Conservation (phyloP, 176 grass and related monocot genomes). For the Avena insularis region DNA sequence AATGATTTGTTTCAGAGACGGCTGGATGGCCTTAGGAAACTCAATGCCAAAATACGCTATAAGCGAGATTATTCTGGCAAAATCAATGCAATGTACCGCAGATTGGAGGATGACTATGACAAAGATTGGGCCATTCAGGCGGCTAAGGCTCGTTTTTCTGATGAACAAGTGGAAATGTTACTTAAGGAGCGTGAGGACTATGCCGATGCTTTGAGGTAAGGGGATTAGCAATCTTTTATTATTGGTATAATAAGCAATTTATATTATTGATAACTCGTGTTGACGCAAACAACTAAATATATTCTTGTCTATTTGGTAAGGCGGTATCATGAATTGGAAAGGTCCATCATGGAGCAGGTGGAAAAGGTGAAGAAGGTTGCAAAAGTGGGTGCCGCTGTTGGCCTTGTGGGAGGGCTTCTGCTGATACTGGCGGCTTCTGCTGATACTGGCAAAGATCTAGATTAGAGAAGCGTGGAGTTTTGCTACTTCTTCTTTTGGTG, state of each 20-base stretch:
- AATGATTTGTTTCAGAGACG: not conserved
- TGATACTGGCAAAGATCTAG: constrained; percentile 23
- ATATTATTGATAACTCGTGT: not conserved
- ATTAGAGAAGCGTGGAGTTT: not conserved
- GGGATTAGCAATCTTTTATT: not conserved
- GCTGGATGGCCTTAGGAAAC: not conserved
- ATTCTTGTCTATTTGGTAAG: constrained; percentile 5
- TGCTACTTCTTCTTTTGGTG: not conserved
- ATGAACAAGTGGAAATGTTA: not conserved
- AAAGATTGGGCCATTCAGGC: not conserved
- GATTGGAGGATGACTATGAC: constrained; percentile 14
- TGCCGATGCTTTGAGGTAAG: constrained; percentile 6
- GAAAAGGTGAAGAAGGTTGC: constrained; percentile 22
- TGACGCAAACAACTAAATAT: constrained; percentile 9
- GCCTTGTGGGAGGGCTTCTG: constrained; percentile 22
- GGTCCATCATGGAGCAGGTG: not conserved
- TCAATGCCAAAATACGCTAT: not conserved
- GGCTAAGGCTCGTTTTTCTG: not conserved
- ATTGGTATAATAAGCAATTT: constrained; percentile 14
- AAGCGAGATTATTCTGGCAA: not conserved
- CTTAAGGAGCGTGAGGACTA: not conserved
- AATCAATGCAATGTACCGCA: constrained; percentile 1
- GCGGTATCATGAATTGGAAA: constrained; percentile 4
- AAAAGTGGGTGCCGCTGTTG: constrained; percentile 26
- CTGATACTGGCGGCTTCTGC: constrained; percentile 18